phyloP scores from a whole-genome alignment of 1,284 basidiomycete species.

The Sanghuangporus baumii region DNA sequence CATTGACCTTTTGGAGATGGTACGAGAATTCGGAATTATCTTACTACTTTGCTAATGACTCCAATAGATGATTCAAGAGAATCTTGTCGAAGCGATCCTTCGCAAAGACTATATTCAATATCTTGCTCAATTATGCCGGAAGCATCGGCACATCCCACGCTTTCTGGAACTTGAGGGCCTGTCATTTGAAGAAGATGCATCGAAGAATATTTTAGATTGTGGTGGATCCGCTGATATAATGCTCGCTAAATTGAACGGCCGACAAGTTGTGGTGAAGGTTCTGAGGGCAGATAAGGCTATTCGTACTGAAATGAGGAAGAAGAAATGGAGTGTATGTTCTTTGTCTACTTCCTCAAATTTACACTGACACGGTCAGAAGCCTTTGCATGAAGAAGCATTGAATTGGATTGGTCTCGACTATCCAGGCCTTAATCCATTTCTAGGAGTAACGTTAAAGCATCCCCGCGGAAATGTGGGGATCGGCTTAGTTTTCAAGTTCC shows the following conservation, averaged over 20 bases:
- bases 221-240: conserved; percentile 11
- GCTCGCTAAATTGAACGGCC: not conserved
- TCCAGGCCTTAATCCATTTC: conserved; percentile 8
- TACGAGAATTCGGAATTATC: not conserved
- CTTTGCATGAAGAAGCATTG: conserved; percentile 11
- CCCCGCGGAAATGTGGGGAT: not conserved
- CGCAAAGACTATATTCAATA: conserved; percentile 4
- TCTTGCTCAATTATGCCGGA: conserved; percentile 1
- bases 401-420: conserved; percentile 10
- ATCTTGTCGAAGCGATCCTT: conserved; percentile 2
- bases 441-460: conserved; percentile 8
- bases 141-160: not conserved
- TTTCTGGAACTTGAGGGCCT: not conserved
- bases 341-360: not conserved
- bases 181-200: not conserved
- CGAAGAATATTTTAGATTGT: not conserved
- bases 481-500: conserved; percentile 11
- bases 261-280: conserved; percentile 8
- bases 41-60: not conserved
- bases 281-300: conserved; percentile 1
- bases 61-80: conserved; percentile 5
- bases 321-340: conserved; percentile 7
- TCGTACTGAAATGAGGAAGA: not conserved
- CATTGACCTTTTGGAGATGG: conserved; percentile 6
- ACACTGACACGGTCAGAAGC: not conserved